Percentiles rank a stretch among this genome's conserved stretches.
Conservation (phyloP, 208 protist species). For the Endotrypanum monterogeii region DNA sequence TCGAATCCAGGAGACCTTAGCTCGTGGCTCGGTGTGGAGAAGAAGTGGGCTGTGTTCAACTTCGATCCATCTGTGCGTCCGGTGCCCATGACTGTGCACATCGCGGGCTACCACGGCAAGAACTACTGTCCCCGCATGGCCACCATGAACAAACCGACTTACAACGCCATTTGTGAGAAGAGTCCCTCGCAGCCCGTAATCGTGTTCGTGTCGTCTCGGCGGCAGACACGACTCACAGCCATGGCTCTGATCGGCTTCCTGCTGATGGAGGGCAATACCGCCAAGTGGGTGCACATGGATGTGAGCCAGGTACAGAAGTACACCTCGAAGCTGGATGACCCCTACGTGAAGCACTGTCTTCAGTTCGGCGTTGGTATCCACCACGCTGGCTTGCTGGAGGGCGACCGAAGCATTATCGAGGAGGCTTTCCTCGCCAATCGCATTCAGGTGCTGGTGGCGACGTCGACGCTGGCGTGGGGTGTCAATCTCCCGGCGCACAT, state of each 20-base stretch:
- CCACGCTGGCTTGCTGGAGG: conserved; percentile 96
- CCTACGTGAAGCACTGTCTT: conserved; percentile 94
- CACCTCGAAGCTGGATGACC: conserved; percentile 76
- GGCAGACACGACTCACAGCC: conserved; percentile 99
- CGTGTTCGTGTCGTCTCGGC: conserved; percentile 99
- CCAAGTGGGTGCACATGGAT: conserved; percentile 93
- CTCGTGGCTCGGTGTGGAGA: conserved; percentile 98
- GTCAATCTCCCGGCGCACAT: conserved; percentile 99
- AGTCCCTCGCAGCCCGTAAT: conserved; percentile 96
- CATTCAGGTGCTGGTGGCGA: conserved; percentile 98
- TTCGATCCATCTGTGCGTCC: conserved; percentile 98
- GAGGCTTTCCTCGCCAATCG: conserved; percentile 94
- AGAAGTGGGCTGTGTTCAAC: conserved; percentile 96
- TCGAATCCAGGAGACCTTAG: conserved; percentile 98
- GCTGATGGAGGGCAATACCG: conserved; percentile 91
- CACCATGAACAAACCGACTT: conserved; percentile 99
- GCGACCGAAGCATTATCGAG: conserved; percentile 93
- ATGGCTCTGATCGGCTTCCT: conserved; percentile 97
- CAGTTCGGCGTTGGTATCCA: conserved; percentile 99
- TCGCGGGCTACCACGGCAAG: conserved; percentile 96
- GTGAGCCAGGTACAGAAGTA: conserved; percentile 89
- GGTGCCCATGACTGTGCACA: conserved; percentile 97
- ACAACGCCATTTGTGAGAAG: conserved; percentile 96
- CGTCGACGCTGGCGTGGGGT: conserved; percentile 99
- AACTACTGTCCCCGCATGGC: conserved; percentile 99